phyloP scores from a whole-genome alignment of 2,329 filamentous ascomycete genomes.

The Ophiostoma ulmi region DNA sequence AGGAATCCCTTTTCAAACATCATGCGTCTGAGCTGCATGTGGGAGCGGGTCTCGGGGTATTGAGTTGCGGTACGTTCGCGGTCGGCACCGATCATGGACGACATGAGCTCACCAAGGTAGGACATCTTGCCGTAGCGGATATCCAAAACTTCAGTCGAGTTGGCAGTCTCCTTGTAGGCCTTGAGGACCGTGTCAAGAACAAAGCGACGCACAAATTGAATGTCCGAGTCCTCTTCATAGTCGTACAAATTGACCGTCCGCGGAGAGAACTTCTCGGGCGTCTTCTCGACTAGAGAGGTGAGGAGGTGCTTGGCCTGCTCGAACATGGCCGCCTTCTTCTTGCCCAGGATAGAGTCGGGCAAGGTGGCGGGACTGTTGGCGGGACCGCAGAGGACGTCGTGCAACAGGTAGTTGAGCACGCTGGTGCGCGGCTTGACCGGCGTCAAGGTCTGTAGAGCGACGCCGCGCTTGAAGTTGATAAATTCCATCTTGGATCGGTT shows the following conservation, averaged over 20 bases:
- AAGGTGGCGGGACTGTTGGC: conserved; percentile 40
- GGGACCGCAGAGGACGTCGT: conserved; percentile 62
- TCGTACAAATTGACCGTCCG: conserved; percentile 54
- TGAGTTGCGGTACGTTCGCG: conserved; percentile 58
- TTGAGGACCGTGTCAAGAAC: conserved; percentile 89
- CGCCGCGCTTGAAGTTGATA: conserved; percentile 95
- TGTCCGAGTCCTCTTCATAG: conserved; percentile 72
- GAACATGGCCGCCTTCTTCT: conserved; percentile 82
- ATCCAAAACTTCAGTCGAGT: conserved; percentile 74
- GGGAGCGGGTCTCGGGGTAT: conserved; percentile 48
- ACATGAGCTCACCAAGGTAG: conserved; percentile 84
- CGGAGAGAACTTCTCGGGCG: conserved; percentile 65
- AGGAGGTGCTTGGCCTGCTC: conserved; percentile 80
- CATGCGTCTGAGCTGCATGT: conserved; percentile 79
- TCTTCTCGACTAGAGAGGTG: conserved; percentile 82
- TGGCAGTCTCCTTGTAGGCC: conserved; percentile 81
- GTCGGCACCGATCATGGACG: conserved; percentile 80
- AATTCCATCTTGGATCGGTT: conserved; percentile 96
- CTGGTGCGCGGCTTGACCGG: conserved; percentile 91
- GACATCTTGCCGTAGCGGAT: conserved; percentile 83
- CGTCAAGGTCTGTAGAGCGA: conserved; percentile 74
- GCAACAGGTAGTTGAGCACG: conserved; percentile 88
- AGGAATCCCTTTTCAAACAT: conserved; percentile 99
- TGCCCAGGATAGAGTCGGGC: conserved; percentile 65
- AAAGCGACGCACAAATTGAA: conserved; percentile 90